These are phyloP conservation scores for Thermoascus crustaceus DNA, from an alignment of 2,329 filamentous ascomycete species.

Conservation along the genomic window DNA sequence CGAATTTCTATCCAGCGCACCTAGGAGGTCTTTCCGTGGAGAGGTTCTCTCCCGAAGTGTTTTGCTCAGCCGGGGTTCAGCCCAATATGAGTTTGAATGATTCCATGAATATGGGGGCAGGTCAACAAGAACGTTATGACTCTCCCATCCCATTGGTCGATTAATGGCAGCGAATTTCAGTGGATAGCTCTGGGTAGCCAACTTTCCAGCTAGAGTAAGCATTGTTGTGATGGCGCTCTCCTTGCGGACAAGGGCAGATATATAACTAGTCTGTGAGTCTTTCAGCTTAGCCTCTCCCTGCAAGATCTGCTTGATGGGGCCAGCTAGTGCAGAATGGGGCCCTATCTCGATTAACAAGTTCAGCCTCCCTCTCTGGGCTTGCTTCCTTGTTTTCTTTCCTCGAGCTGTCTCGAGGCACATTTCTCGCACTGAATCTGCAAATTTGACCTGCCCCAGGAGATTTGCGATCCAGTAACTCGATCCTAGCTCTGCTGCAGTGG, in stretches of 20 bases:
- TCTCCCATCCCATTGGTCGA: constrained; percentile 1
- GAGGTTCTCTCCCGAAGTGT: constrained; percentile 13
- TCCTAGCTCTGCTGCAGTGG: constrained; percentile 5
- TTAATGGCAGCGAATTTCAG: constrained; percentile 13
- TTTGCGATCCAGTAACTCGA: constrained; percentile 10
- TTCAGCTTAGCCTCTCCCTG: background rate
- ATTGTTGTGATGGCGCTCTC: background rate
- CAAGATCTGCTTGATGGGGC: constrained; percentile 8
- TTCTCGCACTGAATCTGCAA: constrained; percentile 5
- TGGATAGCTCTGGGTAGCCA: constrained; percentile 4
- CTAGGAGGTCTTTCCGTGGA: constrained; percentile 19
- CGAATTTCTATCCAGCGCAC: constrained; percentile 8
- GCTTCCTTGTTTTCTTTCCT: background rate
- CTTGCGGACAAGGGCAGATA: background rate
- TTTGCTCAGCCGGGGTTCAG: constrained; percentile 17
- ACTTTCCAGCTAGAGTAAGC: background rate
- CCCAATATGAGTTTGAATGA: constrained; percentile 18
- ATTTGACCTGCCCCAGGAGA: constrained; percentile 8
- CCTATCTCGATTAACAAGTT: constrained; percentile 17
- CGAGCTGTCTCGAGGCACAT: background rate
- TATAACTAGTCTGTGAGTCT: background rate
- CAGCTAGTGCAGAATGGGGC: constrained; percentile 15
- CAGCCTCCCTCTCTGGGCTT: background rate
- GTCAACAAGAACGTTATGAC: constrained; percentile 11
- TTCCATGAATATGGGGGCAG: constrained; percentile 22